These are phyloP conservation scores for Orbilia javanica DNA, from an alignment of 2,329 filamentous ascomycete genomes.

Conservation along the genomic window DNA sequence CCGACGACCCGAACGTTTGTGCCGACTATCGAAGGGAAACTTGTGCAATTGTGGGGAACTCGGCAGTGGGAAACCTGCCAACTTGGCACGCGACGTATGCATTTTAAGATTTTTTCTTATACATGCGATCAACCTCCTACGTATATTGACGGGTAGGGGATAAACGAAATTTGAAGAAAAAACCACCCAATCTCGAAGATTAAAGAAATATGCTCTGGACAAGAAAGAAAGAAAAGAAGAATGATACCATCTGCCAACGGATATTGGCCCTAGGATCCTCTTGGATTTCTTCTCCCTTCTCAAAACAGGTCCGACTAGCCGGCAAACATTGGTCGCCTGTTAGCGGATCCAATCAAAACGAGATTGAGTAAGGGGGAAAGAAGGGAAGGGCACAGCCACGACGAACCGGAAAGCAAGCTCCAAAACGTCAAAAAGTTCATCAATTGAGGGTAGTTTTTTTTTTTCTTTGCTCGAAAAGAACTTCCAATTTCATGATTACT, in stretches of 20 bases:
- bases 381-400: constrained; percentile 35
- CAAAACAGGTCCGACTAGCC: constrained; percentile 20
- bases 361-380: constrained; percentile 38
- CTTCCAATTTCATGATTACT: background rate
- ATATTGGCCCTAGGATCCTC: background rate
- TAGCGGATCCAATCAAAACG: constrained; percentile 27
- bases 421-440: background rate
- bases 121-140: no score
- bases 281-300: background rate
- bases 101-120: no score
- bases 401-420: background rate
- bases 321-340: background rate
- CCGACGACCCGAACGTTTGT: constrained; percentile 12
- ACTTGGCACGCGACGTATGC: background rate
- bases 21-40: background rate
- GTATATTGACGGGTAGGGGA: no score
- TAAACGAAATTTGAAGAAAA: no score
- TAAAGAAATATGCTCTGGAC: background rate
- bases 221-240: background rate
- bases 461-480: background rate
- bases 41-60: background rate
- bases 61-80: background rate
- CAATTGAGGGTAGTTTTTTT: background rate
- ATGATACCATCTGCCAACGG: constrained; percentile 15
- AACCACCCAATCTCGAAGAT: no score